Evolutionary conservation across 257 asterid genomes (phyloP), one percentile per base, ranked within the genome.

Genomic region (Solanum medicagineum): DNA sequence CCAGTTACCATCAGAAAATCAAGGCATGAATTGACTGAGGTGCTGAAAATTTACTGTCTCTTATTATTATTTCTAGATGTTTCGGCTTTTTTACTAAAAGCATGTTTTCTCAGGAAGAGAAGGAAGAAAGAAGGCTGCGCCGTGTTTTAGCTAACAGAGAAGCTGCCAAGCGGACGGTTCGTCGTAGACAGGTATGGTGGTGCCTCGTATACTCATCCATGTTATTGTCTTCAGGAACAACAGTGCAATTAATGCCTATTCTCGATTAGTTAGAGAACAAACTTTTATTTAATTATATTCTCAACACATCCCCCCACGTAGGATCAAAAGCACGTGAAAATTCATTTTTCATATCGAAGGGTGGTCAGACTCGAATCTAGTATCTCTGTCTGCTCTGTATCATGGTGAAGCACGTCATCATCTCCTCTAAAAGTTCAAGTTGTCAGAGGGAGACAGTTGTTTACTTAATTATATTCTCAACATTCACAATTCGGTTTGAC

Each of bases 121-220:
- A 87, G 84, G 95, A 94, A 89, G 94, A 87, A 22, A 88, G 90
- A 57, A 88, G 90, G 91, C 32, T 88, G 54, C 91, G 94, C 4
- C 97, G 97, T 13, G 83, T 94, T 54, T 47, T 94, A 88, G 97
- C 99, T 45, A 96, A 95, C 81, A 92, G 98, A 90, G 99, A 96
- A 84, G 92, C 98, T 7, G 99, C 98, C 14, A 89, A 98, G 87
- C 92, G 90, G 89, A 94, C 98, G 51, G 92, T 95, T 85, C 93
- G 90, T 4, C 98, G 95, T 19, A 89, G 98, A 88, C 97, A 95
- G 98, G 99, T 93, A 86, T 10, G 40, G 11, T 32, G 8, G 42
- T 36, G 42, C 42, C 42, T 36, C 1, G 9, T 24, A 36, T 15
- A 13, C 11, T 69, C 12, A 32, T 55, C 49, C 71, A 44, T 55